These are phyloP conservation scores for Rhynchosporium secalis DNA, from an alignment of 2,329 filamentous ascomycete genomes.

Conservation along the genomic window DNA sequence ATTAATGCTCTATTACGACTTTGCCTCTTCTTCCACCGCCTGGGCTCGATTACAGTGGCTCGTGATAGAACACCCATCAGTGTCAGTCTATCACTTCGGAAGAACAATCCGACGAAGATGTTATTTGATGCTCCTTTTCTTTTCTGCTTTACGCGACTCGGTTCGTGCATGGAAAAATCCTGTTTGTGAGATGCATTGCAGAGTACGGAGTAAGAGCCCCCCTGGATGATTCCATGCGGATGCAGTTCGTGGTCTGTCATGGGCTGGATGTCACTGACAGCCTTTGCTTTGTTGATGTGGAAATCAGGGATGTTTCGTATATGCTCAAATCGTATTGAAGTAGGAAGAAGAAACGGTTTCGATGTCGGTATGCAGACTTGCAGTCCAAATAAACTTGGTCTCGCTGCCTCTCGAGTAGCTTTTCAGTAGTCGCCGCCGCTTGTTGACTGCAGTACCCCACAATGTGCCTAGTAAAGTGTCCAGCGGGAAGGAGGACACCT, in stretches of 20 bases:
- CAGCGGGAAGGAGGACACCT: background rate
- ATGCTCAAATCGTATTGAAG: background rate
- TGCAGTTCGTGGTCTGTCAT: constrained; percentile 2
- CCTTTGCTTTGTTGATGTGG: constrained; percentile 21
- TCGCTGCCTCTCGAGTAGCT: constrained; percentile 2
- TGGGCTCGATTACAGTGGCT: background rate
- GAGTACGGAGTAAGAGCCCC: constrained; percentile 13
- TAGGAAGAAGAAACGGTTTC: constrained; percentile 3
- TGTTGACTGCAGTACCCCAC: background rate
- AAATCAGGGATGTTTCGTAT: no score
- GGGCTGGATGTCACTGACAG: background rate
- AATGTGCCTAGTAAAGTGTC: background rate
- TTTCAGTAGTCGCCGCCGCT: constrained; percentile 8
- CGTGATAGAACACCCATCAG: background rate
- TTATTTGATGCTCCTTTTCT: background rate
- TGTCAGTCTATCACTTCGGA: background rate
- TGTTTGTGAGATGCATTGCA: constrained; percentile 2
- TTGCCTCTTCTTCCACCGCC: background rate
- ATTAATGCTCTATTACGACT: background rate
- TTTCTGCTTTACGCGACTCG: constrained; percentile 1
- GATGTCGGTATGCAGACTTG: constrained; percentile 25
- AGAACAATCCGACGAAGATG: background rate
- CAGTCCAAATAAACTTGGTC: constrained; percentile 6
- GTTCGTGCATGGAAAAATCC: constrained; percentile 16
- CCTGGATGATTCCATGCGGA: constrained; percentile 7